Evolutionary conservation across 2,329 filamentous ascomycete species (phyloP), one percentile per base, ranked within the genome.

Genomic region (Fusarium chaquense): DNA sequence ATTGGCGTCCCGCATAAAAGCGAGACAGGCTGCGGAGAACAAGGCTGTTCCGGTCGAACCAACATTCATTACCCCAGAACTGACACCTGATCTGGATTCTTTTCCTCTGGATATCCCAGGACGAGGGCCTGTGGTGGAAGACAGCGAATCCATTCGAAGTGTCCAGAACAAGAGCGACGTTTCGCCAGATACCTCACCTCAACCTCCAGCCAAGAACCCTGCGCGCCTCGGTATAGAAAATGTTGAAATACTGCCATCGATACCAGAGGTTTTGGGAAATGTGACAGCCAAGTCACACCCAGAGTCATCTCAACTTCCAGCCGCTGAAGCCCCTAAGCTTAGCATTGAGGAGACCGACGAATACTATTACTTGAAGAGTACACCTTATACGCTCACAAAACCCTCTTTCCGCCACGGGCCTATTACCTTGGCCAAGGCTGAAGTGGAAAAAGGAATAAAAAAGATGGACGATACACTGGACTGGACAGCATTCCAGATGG

Each of bases 401-500:
- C 85, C 86, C 1, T 73, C 75, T 3, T 86, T 87, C 71, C 81
- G 80, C 10, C 88, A 90, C 66, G 88, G 87, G 0, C 83, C 83
- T 5, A 87, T 90, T 65, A 82, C 85, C 5, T 76, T 89, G 50
- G 74, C 81, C 53, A 84, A 83, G 70, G 76, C 80, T 4, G 83
- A 86, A 51, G 72, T 82, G 10, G 69, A 76, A 24, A 78, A 73
- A 12, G 77, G 79, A 26, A 69, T 77, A 58, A 81, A 79, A 61
- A 78, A 76, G 22, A 79, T 80, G 32, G 86, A 87, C 52, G 85
- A 77, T 20, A 83, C 81, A 11, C 76, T 90, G 5, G 87, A 90
- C 79, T 90, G 87, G 87, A 88, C 85, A 8, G 87, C 87, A 5
- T 90, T 89, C 74, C 88, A 90, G 76, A 89, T 89, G 83, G 87